Conservation (phyloP, 345 rosid genomes). For the Theobroma cacao region DNA sequence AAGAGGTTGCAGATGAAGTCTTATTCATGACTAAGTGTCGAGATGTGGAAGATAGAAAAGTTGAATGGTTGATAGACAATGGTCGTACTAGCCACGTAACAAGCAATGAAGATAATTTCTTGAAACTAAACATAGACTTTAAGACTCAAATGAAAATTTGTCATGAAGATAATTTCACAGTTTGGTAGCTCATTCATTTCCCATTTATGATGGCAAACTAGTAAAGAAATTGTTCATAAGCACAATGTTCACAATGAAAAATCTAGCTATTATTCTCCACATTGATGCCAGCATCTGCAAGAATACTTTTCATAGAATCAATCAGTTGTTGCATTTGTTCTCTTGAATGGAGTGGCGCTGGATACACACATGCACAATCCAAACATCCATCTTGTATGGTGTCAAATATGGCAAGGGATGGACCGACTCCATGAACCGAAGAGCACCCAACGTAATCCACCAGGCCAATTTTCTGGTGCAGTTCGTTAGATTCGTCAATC, state of each 20-base stretch:
- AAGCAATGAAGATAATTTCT: too few relatives aligned
- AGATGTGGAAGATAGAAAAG: too few relatives aligned
- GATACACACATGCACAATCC: slow-evolving; percentile 70
- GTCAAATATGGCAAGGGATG: slow-evolving; percentile 61
- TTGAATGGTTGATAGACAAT: too few relatives aligned
- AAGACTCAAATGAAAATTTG: too few relatives aligned
- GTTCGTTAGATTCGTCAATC: slow-evolving; percentile 24
- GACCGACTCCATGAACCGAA: slow-evolving; percentile 75
- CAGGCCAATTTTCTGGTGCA: slow-evolving; percentile 37
- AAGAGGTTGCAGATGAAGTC: too few relatives aligned
- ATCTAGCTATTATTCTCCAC: slow-evolving; percentile 4
- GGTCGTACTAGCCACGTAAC: too few relatives aligned
- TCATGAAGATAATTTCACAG: too few relatives aligned
- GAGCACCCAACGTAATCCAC: slow-evolving; percentile 62
- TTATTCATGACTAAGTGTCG: too few relatives aligned
- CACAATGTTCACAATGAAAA: neutral
- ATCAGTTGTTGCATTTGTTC: slow-evolving; percentile 58
- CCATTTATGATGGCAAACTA: neutral
- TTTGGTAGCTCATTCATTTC: neutral
- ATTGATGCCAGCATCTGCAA: neutral
- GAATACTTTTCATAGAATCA: slow-evolving; percentile 51
- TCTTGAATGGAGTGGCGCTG: slow-evolving; percentile 76
- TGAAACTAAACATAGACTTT: too few relatives aligned
- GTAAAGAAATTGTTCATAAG: neutral
- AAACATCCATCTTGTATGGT: slow-evolving; percentile 54